phyloP scores from a whole-genome alignment of 768 basidiomycete genomes.

The Phylloporus scabripes region DNA sequence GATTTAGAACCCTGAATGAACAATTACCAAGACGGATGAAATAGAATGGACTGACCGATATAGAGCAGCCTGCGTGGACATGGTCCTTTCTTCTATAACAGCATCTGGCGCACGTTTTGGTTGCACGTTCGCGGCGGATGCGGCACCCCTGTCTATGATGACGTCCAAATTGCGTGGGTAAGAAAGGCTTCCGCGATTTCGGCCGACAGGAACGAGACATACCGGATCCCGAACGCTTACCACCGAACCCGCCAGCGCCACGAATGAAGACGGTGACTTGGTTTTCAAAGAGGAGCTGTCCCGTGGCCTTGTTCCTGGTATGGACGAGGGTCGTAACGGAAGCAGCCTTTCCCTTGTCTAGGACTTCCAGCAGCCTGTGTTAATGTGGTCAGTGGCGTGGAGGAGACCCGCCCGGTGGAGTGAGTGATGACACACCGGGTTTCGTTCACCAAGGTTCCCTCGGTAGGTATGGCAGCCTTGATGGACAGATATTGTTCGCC shows the following conservation, averaged over 20 bases:
- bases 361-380: conserved; percentile 66
- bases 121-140: conserved; percentile 72
- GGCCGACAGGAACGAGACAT: conserved; percentile 18
- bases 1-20: not conserved
- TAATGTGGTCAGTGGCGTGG: conserved; percentile 5
- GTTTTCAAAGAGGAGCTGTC: conserved; percentile 84
- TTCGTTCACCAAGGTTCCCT: conserved; percentile 70
- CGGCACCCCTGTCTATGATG: conserved; percentile 76
- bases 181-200: not conserved
- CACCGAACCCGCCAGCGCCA: conserved; percentile 94
- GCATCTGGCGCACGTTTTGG: conserved; percentile 84
- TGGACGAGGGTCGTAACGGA: conserved; percentile 75
- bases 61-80: conserved; percentile 75
- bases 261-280: conserved; percentile 90
- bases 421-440: conserved; percentile 45
- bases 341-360: conserved; percentile 92
- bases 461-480: conserved; percentile 80
- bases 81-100: conserved; percentile 84
- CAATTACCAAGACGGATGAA: not conserved
- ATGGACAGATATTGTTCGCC: conserved; percentile 95
- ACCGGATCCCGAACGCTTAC: conserved; percentile 81
- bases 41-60: conserved; percentile 60
- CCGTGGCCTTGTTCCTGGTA: conserved; percentile 74
- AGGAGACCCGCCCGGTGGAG: not conserved
- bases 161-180: not conserved